These are phyloP conservation scores for Pyrenophora teres DNA, from an alignment of 2,329 filamentous ascomycete genomes.

Conservation along the genomic window DNA sequence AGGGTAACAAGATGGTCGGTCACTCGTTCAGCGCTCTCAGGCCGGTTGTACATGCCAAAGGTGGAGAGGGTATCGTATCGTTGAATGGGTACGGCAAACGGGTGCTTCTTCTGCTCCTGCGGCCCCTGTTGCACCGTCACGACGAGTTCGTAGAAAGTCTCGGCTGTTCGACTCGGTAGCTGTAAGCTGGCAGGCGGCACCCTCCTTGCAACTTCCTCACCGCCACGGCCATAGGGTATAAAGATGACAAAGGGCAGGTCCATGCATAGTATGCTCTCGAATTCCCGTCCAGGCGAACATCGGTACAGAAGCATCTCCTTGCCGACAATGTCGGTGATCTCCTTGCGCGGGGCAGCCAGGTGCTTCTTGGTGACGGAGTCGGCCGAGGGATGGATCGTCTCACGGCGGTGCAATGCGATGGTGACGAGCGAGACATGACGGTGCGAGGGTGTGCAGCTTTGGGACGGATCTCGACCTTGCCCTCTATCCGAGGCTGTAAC, in stretches of 20 bases:
- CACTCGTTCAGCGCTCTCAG: conserved; percentile 82
- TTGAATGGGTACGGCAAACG: conserved; percentile 86
- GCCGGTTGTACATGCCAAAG: conserved; percentile 99
- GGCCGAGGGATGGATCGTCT: conserved; percentile 95
- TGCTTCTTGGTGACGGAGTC: conserved; percentile 93
- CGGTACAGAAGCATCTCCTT: conserved; percentile 94
- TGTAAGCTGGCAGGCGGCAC: conserved; percentile 93
- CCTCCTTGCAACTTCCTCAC: conserved; percentile 84
- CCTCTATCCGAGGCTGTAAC: conserved; percentile 87
- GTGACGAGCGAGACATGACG: conserved; percentile 93
- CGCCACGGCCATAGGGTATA: conserved; percentile 90
- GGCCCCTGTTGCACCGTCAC: conserved; percentile 93
- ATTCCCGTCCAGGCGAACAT: conserved; percentile 80
- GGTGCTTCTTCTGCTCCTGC: conserved; percentile 84
- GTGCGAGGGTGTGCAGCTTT: too few species aligned
- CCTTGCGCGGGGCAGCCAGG: conserved; percentile 84
- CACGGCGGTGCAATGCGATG: conserved; percentile 88
- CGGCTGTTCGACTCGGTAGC: conserved; percentile 87
- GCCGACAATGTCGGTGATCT: conserved; percentile 89
- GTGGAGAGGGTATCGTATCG: conserved; percentile 96
- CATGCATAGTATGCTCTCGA: conserved; percentile 91
- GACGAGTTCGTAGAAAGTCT: conserved; percentile 96
- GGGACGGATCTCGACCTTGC: conserved; percentile 94
- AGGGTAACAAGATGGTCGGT: conserved; percentile 90
- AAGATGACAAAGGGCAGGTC: conserved; percentile 97